These are phyloP conservation scores for Clavariopsis aquatica DNA, from an alignment of 495 filamentous ascomycete genomes.

Conservation along the genomic window DNA sequence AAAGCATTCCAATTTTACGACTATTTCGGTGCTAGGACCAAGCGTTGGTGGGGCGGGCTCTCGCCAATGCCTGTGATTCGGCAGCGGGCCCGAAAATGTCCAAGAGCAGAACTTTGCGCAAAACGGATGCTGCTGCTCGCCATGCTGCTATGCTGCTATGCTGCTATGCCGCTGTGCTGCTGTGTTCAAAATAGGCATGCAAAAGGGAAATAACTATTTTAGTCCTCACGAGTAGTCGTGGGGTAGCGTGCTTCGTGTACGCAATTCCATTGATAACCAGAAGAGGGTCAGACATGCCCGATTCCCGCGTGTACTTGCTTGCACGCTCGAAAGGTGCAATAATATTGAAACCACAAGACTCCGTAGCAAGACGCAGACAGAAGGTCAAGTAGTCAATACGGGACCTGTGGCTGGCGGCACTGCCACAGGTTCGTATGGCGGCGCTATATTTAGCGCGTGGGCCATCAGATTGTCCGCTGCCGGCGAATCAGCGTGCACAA, in stretches of 20 bases:
- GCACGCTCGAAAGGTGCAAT: conserved; percentile 17
- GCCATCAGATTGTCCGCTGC: conserved; percentile 7
- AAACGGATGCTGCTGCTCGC: not conserved
- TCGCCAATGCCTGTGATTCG: not conserved
- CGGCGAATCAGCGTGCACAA: conserved; percentile 14
- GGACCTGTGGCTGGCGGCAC: conserved; percentile 23
- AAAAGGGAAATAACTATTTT: conserved; percentile 28
- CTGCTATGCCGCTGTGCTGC: too few relatives aligned
- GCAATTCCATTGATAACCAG: conserved; percentile 21
- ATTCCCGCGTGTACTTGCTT: conserved; percentile 6
- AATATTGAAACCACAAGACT: conserved; percentile 22
- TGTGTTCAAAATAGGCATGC: conserved; percentile 2
- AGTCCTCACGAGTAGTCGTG: conserved; percentile 24
- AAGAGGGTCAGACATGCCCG: conserved; percentile 18
- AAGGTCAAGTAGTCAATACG: conserved; percentile 18
- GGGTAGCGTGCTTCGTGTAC: conserved; percentile 10
- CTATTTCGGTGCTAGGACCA: conserved; percentile 21
- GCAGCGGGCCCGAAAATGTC: not conserved
- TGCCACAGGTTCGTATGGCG: conserved; percentile 32
- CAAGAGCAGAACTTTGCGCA: conserved; percentile 9
- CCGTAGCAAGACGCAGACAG: conserved; percentile 10
- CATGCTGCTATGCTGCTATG: not conserved
- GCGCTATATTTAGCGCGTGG: conserved; percentile 26
- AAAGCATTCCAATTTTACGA: not conserved
- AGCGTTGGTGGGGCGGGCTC: not conserved